Base-by-base conservation (phyloP, 2,329 filamentous ascomycete species). In the Chalaropsis ovoidea region DNA sequence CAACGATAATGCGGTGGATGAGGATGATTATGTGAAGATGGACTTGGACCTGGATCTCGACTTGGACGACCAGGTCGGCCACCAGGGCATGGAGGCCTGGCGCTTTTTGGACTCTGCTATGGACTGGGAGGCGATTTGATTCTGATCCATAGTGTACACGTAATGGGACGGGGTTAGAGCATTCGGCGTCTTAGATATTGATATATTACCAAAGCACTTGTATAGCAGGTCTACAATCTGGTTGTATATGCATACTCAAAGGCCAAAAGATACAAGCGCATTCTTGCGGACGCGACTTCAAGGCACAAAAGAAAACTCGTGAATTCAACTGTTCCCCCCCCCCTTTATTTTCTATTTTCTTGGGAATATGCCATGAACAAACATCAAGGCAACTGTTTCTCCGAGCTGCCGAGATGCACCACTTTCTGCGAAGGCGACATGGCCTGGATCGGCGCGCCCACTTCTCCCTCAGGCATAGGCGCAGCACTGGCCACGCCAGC, bases 101-200 rank as follows among this genome's bases (percentile, higher is more conserved):
- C 78, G 77, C 31, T 83, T 83, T 66, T 82, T 84, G 73, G 78
- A 81, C 1, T 82, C 84, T 68, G 81, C 80, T 0, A 84, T 83
- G 81, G 81, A 84, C 67, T 83, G 81, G 81, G 79, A 83, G 70
- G 75, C 75, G 17, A 52, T 65, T 41, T 65, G 43, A 61, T 58
- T n/a, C 22, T 41, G 4, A 5, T 19, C 6, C 39, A 19, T 31
- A 10, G 13, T 4, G 24, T 47, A 6, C 1, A 47, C 4, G n/a
- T 47, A 47, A n/a, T 8, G 3, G 35, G 8, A 8, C 5, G 2
- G 47, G 8, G 27, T 27, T 13, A 17, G 47, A 13, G 47, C 24
- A 52, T 52, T 52, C 22, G 3, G 47, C 47, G 13, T 27, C 24
- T 15, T 27, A 24, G 47, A 52, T 27, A 52, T 52, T 52, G 47